Conservation (phyloP, 2,329 filamentous ascomycete genomes). For the Xylogone sp. region DNA sequence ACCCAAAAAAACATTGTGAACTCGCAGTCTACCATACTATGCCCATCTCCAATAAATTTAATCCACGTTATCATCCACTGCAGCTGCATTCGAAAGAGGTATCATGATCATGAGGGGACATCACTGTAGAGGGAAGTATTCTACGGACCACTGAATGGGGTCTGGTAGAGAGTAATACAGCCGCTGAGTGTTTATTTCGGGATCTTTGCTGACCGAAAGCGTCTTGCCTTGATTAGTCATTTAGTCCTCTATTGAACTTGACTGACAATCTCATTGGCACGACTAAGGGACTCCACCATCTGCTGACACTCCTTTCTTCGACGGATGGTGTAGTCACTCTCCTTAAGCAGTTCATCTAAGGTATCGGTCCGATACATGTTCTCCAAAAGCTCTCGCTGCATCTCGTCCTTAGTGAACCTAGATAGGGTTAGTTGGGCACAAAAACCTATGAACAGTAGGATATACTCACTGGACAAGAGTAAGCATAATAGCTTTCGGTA, state of each 20-base stretch:
- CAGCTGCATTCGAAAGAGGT: background rate
- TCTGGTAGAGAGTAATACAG: background rate
- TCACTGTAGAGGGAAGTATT: background rate
- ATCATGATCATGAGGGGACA: background rate
- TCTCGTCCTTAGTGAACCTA: conserved; percentile 94
- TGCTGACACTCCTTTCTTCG: conserved; percentile 97
- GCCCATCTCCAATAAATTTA: background rate
- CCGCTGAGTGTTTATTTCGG: background rate
- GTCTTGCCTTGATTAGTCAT: background rate
- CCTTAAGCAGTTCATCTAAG: conserved; percentile 91
- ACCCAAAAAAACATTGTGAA: background rate
- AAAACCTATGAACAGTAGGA: background rate
- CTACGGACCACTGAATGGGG: background rate
- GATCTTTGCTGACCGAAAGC: background rate
- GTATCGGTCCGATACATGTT: conserved; percentile 94
- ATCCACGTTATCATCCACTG: background rate
- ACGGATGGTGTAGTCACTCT: conserved; percentile 94
- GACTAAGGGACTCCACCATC: conserved; percentile 91
- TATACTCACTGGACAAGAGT: conserved; percentile 83
- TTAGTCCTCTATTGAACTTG: conserved; percentile 43
- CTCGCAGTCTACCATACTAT: background rate
- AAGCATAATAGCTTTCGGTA: conserved; percentile 98
- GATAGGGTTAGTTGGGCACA: conserved; percentile 9
- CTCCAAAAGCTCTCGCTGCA: conserved; percentile 94
- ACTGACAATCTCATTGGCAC: conserved; percentile 94